Base-by-base conservation (phyloP, 768 basidiomycete genomes). In the Mycena metata region DNA sequence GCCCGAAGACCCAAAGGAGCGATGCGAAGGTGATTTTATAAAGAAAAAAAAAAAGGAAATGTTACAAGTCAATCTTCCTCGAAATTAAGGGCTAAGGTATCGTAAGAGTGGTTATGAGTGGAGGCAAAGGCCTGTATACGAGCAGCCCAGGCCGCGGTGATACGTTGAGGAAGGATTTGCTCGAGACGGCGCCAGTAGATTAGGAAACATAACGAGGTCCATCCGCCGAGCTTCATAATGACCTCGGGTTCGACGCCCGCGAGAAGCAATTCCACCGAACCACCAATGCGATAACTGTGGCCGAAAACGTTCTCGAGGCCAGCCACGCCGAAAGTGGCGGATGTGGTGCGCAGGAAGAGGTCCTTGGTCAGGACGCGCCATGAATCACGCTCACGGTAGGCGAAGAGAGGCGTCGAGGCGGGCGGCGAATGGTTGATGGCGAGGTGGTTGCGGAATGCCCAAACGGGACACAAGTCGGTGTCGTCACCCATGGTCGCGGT, bases 221-320 rank as follows among this genome's bases (percentile, higher is more conserved):
- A 60, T 7, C 58, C 57, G 12, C 58, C 58, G 26, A 60, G 43
- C n/a, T 60, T 60, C 58, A 60, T 60, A 16, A 60, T 60, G 7
- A 60, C 21, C 26, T 60, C 58, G 3, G 45, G 58, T 6, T 23
- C 58, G 26, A 65, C 64, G 6, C 64, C 64, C 0, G 43, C 55
- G 12, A 47, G 8, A 4, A 65, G 47, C 1, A 65, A 30, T 16
- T 55, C 55, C 13, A 56, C 16, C 3, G 64, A 55, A 30, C 64
- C 64, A 2, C 64, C 64, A 30, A 65, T 65, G 17, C 64, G 64
- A n/a, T 47, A 65, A 24, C 64, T 65, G 55, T 65, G 64, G 6
- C 64, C 64, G 21, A 56, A 46, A 21, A 57, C 55, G 4, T 8
- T 24, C 19, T 60, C 58, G 17, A 60, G 58, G 1, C 11, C 13